Conservation (phyloP, 768 basidiomycete species). For the Pilatotrama ljubarskyi region DNA sequence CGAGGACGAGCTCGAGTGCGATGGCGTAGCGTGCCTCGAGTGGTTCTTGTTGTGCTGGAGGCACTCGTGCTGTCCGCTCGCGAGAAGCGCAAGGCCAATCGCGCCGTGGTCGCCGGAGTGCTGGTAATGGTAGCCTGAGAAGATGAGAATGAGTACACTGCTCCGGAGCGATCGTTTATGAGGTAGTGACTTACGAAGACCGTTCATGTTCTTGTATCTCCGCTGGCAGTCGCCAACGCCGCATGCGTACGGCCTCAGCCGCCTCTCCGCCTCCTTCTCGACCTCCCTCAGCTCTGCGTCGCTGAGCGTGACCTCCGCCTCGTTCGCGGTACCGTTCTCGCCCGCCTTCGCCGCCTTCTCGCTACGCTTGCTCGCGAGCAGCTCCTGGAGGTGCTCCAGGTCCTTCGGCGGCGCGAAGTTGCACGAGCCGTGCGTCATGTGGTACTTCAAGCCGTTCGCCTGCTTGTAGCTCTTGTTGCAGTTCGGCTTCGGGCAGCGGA, state of each 20-base stretch:
- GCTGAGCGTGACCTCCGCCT: slow-evolving; percentile 37
- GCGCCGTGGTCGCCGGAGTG: slow-evolving; percentile 96
- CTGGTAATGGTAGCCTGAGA: slow-evolving; percentile 82
- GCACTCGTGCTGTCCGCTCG: slow-evolving; percentile 68
- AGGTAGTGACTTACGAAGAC: slow-evolving; percentile 51
- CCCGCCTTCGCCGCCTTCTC: slow-evolving; percentile 34
- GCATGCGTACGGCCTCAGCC: slow-evolving; percentile 84
- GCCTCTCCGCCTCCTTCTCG: slow-evolving; percentile 81
- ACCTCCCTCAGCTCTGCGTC: slow-evolving; percentile 70
- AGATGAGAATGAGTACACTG: slow-evolving; percentile 12
- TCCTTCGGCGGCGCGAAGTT: slow-evolving; percentile 92
- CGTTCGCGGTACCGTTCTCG: slow-evolving; percentile 8
- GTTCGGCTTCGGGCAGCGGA: slow-evolving; percentile 91
- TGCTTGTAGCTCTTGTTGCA: slow-evolving; percentile 98
- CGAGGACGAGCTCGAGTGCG: slow-evolving; percentile 15
- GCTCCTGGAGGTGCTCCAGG: slow-evolving; percentile 70
- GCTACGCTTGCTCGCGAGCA: slow-evolving; percentile 53
- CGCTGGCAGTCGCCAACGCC: slow-evolving; percentile 84
- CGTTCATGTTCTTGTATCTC: slow-evolving; percentile 99
- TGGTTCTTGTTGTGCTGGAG: slow-evolving; percentile 34
- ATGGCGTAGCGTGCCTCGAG: slow-evolving; percentile 28
- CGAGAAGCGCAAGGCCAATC: slow-evolving; percentile 80
- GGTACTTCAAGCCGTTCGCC: slow-evolving; percentile 93
- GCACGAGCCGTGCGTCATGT: slow-evolving; percentile 90
- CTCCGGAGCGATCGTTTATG: neutral